phyloP scores from a whole-genome alignment of 768 basidiomycete genomes.

The Russula compacta region DNA sequence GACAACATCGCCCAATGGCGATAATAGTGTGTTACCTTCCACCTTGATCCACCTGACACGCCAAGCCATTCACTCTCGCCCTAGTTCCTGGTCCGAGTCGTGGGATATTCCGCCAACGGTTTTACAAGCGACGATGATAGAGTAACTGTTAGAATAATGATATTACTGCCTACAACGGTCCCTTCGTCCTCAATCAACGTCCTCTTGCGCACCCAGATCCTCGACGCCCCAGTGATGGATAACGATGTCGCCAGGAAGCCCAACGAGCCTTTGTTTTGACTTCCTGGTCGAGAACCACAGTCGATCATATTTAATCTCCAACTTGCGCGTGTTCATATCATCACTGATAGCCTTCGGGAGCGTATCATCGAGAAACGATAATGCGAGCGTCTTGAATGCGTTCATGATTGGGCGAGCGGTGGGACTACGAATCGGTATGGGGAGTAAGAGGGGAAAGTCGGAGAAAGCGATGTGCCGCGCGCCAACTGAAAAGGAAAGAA shows the following conservation, averaged over 20 bases:
- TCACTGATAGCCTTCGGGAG: conserved; percentile 13
- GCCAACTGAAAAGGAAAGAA: conserved; percentile 17
- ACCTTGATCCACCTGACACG: too few species aligned
- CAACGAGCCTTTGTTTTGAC: conserved; percentile 1
- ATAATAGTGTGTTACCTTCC: too few species aligned
- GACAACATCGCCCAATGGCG: too few species aligned
- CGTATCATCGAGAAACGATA: conserved; percentile 21
- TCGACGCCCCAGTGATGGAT: conserved; percentile 9
- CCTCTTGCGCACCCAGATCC: not conserved
- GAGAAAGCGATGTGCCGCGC: conserved; percentile 25
- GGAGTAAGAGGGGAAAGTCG: conserved; percentile 22
- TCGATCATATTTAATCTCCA: conserved; percentile 12
- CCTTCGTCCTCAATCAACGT: not conserved
- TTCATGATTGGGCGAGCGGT: conserved; percentile 18
- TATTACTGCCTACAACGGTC: not conserved
- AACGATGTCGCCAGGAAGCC: conserved; percentile 8
- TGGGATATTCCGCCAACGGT: too few species aligned
- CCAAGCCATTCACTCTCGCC: too few species aligned
- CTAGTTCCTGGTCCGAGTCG: too few species aligned
- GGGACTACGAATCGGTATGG: conserved; percentile 8
- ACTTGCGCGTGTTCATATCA: conserved; percentile 6
- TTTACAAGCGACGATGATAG: not conserved
- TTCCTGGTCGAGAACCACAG: conserved; percentile 8
- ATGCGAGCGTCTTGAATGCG: conserved; percentile 18
- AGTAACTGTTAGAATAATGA: not conserved